These are phyloP conservation scores for Candida insectorum DNA, from an alignment of 805 yeast genomes.

Conservation along the genomic window DNA sequence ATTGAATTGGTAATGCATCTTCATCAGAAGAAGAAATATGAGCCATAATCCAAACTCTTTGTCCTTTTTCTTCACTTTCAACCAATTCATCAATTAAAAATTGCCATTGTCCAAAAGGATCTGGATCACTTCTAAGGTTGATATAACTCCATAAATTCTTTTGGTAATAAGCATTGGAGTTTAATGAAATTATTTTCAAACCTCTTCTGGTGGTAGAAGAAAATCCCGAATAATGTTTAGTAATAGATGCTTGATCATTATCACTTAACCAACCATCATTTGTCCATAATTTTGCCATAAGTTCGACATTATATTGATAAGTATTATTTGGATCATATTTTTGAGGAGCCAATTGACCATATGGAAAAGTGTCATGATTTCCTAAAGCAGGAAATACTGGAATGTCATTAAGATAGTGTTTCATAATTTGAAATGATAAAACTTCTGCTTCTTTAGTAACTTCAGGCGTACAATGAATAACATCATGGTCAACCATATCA, in stretches of 20 bases:
- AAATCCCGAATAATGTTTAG: slow-evolving; percentile 59
- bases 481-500: slow-evolving; percentile 70
- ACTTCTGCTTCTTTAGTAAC: slow-evolving; percentile 72
- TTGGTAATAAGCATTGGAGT: slow-evolving; percentile 66
- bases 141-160: slow-evolving; percentile 54
- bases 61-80: slow-evolving; percentile 54
- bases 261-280: slow-evolving; percentile 35
- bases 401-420: slow-evolving; percentile 44
- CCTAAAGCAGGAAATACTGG: slow-evolving; percentile 66
- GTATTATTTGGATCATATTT: slow-evolving; percentile 22
- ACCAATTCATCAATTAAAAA: slow-evolving; percentile 60
- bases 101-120: slow-evolving; percentile 59
- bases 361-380: slow-evolving; percentile 72
- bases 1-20: slow-evolving; percentile 61
- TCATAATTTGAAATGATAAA: slow-evolving; percentile 61
- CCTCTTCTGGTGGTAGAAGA: slow-evolving; percentile 54
- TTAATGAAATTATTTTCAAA: slow-evolving; percentile 57
- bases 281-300: slow-evolving; percentile 35
- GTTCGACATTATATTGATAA: slow-evolving; percentile 38
- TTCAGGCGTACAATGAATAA: slow-evolving; percentile 48
- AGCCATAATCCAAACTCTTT: slow-evolving; percentile 71
- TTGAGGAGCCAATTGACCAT: slow-evolving; percentile 61
- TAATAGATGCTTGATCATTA: slow-evolving; percentile 19
- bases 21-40: slow-evolving; percentile 58
- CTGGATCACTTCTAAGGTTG: slow-evolving; percentile 48